Evolutionary conservation across 176 grass and related monocot species (phyloP).

Genomic region (Microstegium vimineum): DNA sequence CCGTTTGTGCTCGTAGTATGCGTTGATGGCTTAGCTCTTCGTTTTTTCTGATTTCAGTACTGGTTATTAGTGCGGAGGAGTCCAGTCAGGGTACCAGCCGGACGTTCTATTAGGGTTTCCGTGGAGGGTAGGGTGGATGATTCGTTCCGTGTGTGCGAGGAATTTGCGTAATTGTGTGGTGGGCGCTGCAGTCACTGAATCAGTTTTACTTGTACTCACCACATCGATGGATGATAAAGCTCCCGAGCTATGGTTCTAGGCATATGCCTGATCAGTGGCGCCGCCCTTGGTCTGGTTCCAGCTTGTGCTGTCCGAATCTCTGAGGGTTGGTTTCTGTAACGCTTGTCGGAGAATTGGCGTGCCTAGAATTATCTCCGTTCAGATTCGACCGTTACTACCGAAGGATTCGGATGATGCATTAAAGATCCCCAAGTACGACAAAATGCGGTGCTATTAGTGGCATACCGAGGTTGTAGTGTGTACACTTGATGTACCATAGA

Average conservation of each 20-base stretch:
- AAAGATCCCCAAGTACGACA: neutral
- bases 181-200: neutral
- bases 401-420: neutral
- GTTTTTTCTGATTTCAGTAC: neutral
- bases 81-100: neutral
- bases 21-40: neutral
- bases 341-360: neutral
- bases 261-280: neutral
- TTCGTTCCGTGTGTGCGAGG: neutral
- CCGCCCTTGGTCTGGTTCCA: neutral
- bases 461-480: neutral
- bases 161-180: neutral
- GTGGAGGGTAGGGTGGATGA: neutral
- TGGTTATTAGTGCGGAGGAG: neutral
- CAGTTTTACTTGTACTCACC: neutral
- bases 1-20: neutral
- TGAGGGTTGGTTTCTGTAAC: neutral
- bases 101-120: neutral
- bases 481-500: neutral
- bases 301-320: neutral
- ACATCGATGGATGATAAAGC: neutral
- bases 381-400: neutral
- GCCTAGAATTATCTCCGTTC: neutral
- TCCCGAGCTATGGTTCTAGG: neutral
- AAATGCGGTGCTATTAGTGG: neutral